A percentile compares a stretch with the other conserved stretches of the same genome.
These are phyloP conservation scores for Penicillium sp. DNA, from an alignment of 2,329 filamentous ascomycete species.

Conservation along the genomic window DNA sequence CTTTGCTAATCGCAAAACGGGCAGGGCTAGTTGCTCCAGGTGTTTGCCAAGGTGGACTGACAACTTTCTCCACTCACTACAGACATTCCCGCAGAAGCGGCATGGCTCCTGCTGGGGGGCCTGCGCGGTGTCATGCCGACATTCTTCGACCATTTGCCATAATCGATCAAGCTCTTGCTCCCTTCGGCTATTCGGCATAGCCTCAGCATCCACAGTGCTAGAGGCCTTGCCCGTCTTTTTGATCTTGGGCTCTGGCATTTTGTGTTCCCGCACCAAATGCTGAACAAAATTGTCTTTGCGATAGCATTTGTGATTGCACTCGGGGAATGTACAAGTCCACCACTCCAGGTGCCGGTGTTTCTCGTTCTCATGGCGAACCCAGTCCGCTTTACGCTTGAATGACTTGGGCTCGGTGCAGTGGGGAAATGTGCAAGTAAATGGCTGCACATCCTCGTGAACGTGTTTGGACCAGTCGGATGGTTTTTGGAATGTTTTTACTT, in stretches of 20 bases:
- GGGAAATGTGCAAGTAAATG: conserved; percentile 88
- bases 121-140: conserved; percentile 66
- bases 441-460: conserved; percentile 88
- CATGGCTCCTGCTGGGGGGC: conserved; percentile 75
- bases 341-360: conserved; percentile 84
- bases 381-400: conserved; percentile 93
- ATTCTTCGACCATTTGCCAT: conserved; percentile 74
- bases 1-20: conserved; percentile 60
- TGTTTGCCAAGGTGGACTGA: conserved; percentile 92
- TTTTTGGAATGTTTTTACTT: conserved; percentile 79
- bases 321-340: conserved; percentile 80
- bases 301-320: conserved; percentile 79
- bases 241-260: conserved; percentile 74
- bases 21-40: conserved; percentile 88
- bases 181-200: conserved; percentile 26
- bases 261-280: conserved; percentile 88
- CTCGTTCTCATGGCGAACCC: conserved; percentile 93
- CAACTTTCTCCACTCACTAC: conserved; percentile 85
- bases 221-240: conserved; percentile 65
- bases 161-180: conserved; percentile 58
- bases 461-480: conserved; percentile 97
- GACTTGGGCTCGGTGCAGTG: conserved; percentile 80
- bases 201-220: conserved; percentile 19
- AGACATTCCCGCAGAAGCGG: conserved; percentile 78
- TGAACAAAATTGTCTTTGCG: conserved; percentile 91